phyloP scores from a whole-genome alignment of 305 asterid genomes.

The Salvia sclarea region DNA sequence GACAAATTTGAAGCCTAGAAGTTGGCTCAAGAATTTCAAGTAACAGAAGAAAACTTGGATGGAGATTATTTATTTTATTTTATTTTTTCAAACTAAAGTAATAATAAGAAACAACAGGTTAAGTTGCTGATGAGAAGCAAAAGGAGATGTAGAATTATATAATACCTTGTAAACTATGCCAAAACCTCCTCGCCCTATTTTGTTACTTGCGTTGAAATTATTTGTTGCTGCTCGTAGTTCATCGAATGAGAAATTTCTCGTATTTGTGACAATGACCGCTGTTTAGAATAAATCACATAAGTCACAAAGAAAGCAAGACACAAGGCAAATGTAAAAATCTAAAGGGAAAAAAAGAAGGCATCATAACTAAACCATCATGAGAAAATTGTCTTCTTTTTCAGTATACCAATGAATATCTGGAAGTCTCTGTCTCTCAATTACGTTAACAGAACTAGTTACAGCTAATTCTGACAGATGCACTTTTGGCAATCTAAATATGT shows the following conservation, averaged over 20 bases:
- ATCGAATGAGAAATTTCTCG: constrained; percentile 58
- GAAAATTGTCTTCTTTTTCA: background rate
- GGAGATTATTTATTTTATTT: background rate
- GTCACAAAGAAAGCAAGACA: constrained; percentile 17
- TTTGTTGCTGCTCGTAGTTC: constrained; percentile 72
- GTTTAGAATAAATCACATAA: constrained; percentile 27
- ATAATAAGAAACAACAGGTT: constrained; percentile 27
- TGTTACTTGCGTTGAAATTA: constrained; percentile 58
- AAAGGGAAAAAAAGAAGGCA: background rate
- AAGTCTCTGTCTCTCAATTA: background rate
- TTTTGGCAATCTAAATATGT: constrained; percentile 1
- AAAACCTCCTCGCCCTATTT: constrained; percentile 92
- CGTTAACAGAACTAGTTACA: constrained; percentile 11
- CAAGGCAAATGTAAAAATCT: constrained; percentile 4
- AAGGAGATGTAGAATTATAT: constrained; percentile 14
- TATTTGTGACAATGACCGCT: constrained; percentile 47
- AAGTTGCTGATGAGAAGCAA: constrained; percentile 10
- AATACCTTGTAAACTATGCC: constrained; percentile 92
- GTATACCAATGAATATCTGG: background rate
- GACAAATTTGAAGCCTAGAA: constrained; percentile 14
- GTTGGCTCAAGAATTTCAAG: background rate
- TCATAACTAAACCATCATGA: constrained; percentile 14
- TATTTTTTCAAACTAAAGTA: background rate
- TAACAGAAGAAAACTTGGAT: background rate
- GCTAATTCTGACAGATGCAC: background rate